phyloP scores from a whole-genome alignment of 2,329 filamentous ascomycete genomes.

The Talaromyces funiculosus region DNA sequence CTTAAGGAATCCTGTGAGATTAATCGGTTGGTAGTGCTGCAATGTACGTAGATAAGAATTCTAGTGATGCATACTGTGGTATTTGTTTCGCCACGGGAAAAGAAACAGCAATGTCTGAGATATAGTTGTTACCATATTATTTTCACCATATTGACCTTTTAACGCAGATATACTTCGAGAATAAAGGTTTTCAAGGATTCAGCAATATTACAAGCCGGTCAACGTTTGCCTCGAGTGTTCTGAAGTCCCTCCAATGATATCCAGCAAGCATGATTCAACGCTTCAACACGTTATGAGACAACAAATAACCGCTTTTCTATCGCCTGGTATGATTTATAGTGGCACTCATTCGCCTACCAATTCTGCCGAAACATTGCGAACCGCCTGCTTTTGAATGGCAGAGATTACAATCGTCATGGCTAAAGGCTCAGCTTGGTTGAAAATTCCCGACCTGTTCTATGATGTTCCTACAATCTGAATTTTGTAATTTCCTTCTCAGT shows the following conservation, averaged over 20 bases:
- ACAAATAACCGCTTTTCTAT: constrained; percentile 36
- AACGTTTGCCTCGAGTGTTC: constrained; percentile 36
- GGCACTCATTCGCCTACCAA: constrained; percentile 58
- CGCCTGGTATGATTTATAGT: constrained; percentile 38
- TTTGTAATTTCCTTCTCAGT: neutral
- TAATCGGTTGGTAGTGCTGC: neutral
- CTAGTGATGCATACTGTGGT: neutral
- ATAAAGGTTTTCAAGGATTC: constrained; percentile 44
- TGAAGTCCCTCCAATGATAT: constrained; percentile 55
- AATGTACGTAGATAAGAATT: neutral
- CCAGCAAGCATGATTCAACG: constrained; percentile 58
- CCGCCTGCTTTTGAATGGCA: neutral
- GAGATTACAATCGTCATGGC: neutral
- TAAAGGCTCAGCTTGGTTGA: neutral
- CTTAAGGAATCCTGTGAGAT: neutral
- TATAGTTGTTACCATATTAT: neutral
- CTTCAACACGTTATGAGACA: constrained; percentile 66
- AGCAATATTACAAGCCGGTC: constrained; percentile 13
- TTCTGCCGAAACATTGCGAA: constrained; percentile 21
- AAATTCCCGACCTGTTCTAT: neutral
- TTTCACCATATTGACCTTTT: neutral
- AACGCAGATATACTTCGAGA: constrained; percentile 63
- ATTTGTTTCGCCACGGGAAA: neutral
- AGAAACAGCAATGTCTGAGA: neutral
- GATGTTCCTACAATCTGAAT: neutral